phyloP scores from a whole-genome alignment of 257 asterid genomes.

The Plantago elongata region DNA sequence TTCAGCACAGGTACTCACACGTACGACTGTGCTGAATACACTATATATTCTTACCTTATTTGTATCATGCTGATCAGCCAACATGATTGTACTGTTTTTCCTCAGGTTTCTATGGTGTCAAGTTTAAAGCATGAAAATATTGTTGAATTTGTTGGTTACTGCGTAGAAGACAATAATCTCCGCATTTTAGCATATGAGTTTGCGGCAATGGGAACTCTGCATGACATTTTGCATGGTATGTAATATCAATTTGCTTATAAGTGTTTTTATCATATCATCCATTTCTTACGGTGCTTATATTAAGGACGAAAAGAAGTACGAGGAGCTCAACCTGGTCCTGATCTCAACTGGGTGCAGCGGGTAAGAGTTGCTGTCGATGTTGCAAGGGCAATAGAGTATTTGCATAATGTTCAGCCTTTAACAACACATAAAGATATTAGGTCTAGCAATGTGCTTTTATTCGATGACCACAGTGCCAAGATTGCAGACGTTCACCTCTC shows the following conservation, averaged over 20 bases:
- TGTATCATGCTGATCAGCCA: slow-evolving; percentile 16
- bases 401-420: slow-evolving; percentile 61
- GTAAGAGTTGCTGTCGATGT: slow-evolving; percentile 90
- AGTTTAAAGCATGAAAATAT: slow-evolving; percentile 82
- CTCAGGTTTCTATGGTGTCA: slow-evolving; percentile 82
- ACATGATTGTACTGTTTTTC: slow-evolving; percentile 11
- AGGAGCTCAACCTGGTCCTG: slow-evolving; percentile 96
- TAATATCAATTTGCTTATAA: neutral
- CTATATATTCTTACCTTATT: neutral
- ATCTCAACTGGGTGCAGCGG: slow-evolving; percentile 90
- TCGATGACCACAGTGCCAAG: slow-evolving; percentile 83
- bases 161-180: no score
- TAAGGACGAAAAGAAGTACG: slow-evolving; percentile 92
- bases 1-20: slow-evolving; percentile 60
- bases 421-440: slow-evolving; percentile 84
- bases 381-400: slow-evolving; percentile 26
- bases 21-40: neutral
- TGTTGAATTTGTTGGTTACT: slow-evolving; percentile 49
- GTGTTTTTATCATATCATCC: no score
- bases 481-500: slow-evolving; percentile 85
- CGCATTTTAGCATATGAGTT: no score
- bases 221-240: slow-evolving; percentile 34
- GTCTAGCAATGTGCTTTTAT: slow-evolving; percentile 88
- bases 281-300: neutral
- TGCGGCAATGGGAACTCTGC: no score